A percentile compares a stretch with the other conserved stretches of the same genome.
Evolutionary conservation across 495 filamentous ascomycete species (phyloP).

Genomic region (Penicillium bovifimosum): DNA sequence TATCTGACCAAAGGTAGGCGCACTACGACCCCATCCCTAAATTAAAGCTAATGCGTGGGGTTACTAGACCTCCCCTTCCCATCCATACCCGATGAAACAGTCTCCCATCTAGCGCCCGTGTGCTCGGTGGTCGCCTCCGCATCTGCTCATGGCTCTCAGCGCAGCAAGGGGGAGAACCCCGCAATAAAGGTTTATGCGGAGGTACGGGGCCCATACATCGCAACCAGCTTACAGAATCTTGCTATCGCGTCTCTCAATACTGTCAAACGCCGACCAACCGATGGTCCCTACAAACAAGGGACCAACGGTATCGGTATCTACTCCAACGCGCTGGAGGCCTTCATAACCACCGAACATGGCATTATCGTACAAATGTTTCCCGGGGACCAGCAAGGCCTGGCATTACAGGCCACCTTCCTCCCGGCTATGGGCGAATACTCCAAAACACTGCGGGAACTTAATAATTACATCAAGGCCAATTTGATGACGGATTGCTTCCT

Average conservation of each 20-base stretch:
- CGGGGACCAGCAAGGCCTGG: slow-evolving; percentile 72
- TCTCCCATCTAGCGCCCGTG: slow-evolving; percentile 53
- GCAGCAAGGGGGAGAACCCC: slow-evolving; percentile 46
- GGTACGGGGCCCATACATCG: slow-evolving; percentile 78
- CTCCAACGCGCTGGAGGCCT: slow-evolving; percentile 75
- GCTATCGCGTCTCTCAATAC: slow-evolving; percentile 85
- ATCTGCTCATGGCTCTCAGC: slow-evolving; percentile 42
- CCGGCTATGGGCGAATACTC: slow-evolving; percentile 72
- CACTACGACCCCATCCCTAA: not conserved
- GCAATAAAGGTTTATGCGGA: slow-evolving; percentile 79
- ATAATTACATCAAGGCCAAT: slow-evolving; percentile 79
- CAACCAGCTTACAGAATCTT: slow-evolving; percentile 71
- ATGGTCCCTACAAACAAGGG: slow-evolving; percentile 82
- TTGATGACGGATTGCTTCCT: slow-evolving; percentile 91
- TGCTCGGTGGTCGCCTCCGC: slow-evolving; percentile 53
- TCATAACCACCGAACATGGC: slow-evolving; percentile 82
- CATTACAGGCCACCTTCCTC: slow-evolving; percentile 72
- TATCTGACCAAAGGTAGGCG: slow-evolving; percentile 79
- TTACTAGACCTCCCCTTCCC: slow-evolving; percentile 62
- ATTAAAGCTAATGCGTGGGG: not conserved
- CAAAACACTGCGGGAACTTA: slow-evolving; percentile 81
- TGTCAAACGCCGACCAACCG: slow-evolving; percentile 69
- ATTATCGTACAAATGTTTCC: slow-evolving; percentile 80
- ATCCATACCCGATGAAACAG: slow-evolving; percentile 49
- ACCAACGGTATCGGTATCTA: slow-evolving; percentile 92